Percentiles rank a stretch among this genome's conserved stretches.
Evolutionary conservation across 2,329 filamentous ascomycete species (phyloP).

Genomic region (Ophiostoma triangulosporum): DNA sequence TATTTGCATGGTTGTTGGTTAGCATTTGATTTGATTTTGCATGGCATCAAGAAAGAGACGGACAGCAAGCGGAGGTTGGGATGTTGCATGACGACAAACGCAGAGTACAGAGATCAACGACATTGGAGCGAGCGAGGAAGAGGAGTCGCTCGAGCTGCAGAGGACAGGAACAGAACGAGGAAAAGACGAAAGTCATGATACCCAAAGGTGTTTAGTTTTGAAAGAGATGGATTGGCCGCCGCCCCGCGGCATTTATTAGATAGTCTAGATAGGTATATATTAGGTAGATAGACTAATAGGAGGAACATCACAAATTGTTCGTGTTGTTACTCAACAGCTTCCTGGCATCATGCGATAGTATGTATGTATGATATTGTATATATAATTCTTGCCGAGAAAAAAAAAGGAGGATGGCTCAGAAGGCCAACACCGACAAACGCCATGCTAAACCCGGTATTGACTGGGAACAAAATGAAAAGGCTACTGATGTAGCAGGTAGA

Average conservation of each 20-base stretch:
- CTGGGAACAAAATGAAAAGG: background rate
- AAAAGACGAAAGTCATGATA: background rate
- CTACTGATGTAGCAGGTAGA: background rate
- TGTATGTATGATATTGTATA: background rate
- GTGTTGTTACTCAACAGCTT: no score
- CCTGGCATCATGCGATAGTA: no score
- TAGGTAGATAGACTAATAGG: background rate
- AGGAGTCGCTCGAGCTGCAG: background rate
- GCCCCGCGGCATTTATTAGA: background rate
- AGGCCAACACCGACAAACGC: background rate
- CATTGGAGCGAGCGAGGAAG: no score
- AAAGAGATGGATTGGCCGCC: background rate
- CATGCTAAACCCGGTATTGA: background rate
- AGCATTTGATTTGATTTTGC: background rate
- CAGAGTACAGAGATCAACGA: no score
- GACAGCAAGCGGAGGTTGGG: background rate
- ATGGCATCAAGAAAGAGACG: background rate
- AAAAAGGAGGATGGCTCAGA: background rate
- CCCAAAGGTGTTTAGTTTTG: background rate
- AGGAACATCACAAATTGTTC: conserved; percentile 1
- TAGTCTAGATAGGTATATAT: background rate
- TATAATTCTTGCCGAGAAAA: background rate
- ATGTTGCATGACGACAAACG: background rate
- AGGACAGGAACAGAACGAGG: background rate
- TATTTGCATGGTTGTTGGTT: background rate